Evolutionary conservation across 2,329 filamentous ascomycete genomes (phyloP), one percentile per base, ranked within the genome.

Genomic region (Talaromyces sp.): DNA sequence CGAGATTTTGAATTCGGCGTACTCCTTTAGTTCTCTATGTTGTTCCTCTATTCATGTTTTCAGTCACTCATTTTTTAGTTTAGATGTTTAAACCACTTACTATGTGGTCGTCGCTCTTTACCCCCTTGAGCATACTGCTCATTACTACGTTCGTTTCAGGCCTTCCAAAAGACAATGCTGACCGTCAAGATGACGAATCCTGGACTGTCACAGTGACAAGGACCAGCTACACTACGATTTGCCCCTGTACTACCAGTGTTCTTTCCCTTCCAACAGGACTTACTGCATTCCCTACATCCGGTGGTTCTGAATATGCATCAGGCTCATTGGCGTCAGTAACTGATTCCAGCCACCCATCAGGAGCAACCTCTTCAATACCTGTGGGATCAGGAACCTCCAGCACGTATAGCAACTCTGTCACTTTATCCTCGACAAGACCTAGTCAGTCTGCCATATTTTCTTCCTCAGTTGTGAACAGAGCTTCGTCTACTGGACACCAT

Each of bases 41-140:
- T 5, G 7, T 29, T 29, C 10, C 7, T 53, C 15, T 13, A 13
- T 47, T 31, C 27, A 27, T 53, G 15, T 53, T 31, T 53, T 53
- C 5, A 29, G 27, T n/a, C 49, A 53, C 49, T 53, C 49, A n/a
- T 53, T 53, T 53, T 25, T 31, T 53, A 17, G 27, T 5, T 53
- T 53, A 7, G 25, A 53, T 53, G 17, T n/a, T 31, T 31, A 10
- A 53, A 53, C 27, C 49, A 31, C 49, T 29, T 31, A 31, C 27
- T n/a, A 53, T 53, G 49, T 53, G 49, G 49, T 53, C 49, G 49
- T 31, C 49, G 49, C 49, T 53, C 27, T 53, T 53, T 53, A 53
- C 49, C 13, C 49, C 25, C 25, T 53, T 53, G 49, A 53, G 49
- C 49, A 53, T 53, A 53, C 19, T 53, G 27, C 49, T 53, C 49